Conservation (phyloP, 106 monocot genomes). For the Hemerocallis citrina region DNA sequence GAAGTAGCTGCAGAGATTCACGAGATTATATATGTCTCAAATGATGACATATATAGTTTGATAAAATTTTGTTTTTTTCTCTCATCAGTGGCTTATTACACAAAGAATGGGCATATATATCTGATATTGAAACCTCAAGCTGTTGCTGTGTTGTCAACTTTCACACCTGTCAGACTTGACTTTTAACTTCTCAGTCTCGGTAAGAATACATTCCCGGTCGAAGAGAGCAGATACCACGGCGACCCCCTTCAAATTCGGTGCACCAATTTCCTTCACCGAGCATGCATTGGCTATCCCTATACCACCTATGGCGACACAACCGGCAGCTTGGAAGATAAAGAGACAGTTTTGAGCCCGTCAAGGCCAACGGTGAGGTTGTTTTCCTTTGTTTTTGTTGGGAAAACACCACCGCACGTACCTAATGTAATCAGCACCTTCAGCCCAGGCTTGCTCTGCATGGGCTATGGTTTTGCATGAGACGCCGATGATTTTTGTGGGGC, state of each 20-base stretch:
- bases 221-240: conserved; percentile 90
- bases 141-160: too few species aligned
- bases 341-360: conserved; percentile 64
- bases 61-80: too few species aligned
- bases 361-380: conserved; percentile 58
- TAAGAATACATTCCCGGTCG: conserved; percentile 38
- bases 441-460: conserved; percentile 64
- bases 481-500: conserved; percentile 76
- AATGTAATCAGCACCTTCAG: conserved; percentile 83
- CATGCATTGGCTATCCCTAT: conserved; percentile 49
- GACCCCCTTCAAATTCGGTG: conserved; percentile 69
- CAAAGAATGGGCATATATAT: too few species aligned
- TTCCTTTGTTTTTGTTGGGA: conserved; percentile 75
- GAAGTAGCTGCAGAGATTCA: too few species aligned
- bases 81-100: too few species aligned
- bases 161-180: conserved; percentile 21
- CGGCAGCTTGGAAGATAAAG: conserved; percentile 61
- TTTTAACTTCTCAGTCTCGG: conserved; percentile 37
- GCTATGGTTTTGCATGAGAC: conserved; percentile 80
- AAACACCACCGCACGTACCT: conserved; percentile 94
- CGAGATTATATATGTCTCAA: too few species aligned
- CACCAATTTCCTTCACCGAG: conserved; percentile 49
- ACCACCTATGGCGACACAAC: conserved; percentile 97
- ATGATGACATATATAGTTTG: too few species aligned
- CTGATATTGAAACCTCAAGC: too few species aligned